These are phyloP conservation scores for Boletus subcaerulescens DNA, from an alignment of 768 basidiomycete species.

Conservation along the genomic window DNA sequence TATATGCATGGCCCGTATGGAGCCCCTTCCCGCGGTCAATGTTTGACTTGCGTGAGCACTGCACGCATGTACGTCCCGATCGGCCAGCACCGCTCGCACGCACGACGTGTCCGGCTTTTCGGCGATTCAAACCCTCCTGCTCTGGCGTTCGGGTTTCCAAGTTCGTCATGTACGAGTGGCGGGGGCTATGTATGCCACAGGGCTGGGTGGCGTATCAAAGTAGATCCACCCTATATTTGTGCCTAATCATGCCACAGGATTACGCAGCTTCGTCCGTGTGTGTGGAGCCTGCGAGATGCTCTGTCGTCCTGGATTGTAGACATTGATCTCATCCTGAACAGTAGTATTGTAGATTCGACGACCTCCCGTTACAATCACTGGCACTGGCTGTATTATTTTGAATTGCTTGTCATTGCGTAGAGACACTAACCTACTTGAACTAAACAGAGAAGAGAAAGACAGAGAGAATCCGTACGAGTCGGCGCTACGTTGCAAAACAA, in stretches of 20 bases:
- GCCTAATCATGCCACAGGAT: not conserved
- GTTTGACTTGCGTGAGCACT: not conserved
- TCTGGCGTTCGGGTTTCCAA: no score
- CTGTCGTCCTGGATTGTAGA: no score
- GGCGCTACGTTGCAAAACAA: conserved; percentile 24
- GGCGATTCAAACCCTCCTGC: no score
- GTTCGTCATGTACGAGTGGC: no score
- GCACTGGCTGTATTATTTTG: not conserved
- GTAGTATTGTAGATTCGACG: no score
- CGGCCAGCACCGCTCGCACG: not conserved
- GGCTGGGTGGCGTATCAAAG: not conserved
- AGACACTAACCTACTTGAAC: conserved; percentile 7
- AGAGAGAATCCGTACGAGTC: conserved; percentile 23
- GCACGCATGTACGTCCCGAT: not conserved
- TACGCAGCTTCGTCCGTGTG: not conserved
- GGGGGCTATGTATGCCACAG: no score
- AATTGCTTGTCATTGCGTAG: conserved; percentile 8
- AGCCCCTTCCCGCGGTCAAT: not conserved
- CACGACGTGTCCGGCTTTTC: no score
- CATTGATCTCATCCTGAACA: no score
- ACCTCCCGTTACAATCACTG: no score
- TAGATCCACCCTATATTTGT: not conserved
- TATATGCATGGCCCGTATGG: not conserved
- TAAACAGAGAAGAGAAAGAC: conserved; percentile 9
- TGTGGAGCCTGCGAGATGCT: not conserved